Evolutionary conservation across 192 early-diverging fungal genomes (phyloP).

Genomic region (Dissophora globulifera): DNA sequence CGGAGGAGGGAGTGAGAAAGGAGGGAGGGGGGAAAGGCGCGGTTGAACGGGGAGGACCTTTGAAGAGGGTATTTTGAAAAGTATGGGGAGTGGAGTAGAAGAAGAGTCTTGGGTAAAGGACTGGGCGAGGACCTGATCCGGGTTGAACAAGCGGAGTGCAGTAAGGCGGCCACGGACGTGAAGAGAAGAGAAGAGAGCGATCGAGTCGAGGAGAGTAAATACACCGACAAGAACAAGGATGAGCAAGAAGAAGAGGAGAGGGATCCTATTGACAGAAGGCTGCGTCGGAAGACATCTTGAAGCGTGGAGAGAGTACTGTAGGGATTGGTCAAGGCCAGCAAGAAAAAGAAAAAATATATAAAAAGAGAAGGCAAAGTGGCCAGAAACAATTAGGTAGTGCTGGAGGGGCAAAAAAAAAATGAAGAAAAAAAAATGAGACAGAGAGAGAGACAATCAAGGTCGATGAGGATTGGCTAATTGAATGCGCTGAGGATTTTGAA

Average conservation of each 20-base stretch:
- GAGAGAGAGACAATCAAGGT: too few relatives aligned
- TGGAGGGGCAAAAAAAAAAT: neutral
- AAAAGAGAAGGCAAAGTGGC: neutral
- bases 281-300: conserved; percentile 28
- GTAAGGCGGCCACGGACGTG: neutral
- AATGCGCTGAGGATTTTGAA: neutral
- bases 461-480: neutral
- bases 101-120: neutral
- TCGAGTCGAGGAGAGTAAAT: neutral
- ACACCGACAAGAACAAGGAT: neutral
- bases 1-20: conserved; percentile 32
- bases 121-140: neutral
- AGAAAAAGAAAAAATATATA: too few relatives aligned
- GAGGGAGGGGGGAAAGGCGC: conserved; percentile 3
- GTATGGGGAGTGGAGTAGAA: neutral
- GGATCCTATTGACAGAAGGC: conserved; percentile 21
- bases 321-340: neutral
- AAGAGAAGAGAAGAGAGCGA: neutral
- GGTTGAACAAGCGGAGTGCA: conserved; percentile 2
- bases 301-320: neutral
- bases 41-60: conserved; percentile 5
- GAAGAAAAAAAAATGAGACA: too few relatives aligned
- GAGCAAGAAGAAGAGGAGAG: conserved; percentile 5
- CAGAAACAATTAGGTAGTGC: neutral
- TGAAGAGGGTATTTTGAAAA: conserved; percentile 22